Base-by-base conservation (phyloP, 2,329 filamentous ascomycete genomes). In the Pseudocercospora vitis region DNA sequence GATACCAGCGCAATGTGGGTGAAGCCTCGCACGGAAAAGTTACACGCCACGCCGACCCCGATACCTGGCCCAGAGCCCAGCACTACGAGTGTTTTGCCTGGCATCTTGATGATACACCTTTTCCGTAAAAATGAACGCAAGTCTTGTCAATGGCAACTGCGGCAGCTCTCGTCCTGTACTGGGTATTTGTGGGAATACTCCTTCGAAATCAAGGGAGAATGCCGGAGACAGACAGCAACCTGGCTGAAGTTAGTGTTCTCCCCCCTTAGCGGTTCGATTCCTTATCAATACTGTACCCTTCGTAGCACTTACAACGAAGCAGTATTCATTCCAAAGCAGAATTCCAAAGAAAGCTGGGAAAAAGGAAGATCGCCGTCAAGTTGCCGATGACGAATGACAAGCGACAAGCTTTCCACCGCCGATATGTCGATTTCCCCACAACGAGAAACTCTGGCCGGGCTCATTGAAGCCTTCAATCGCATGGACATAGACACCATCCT, bases 11-110 rank as follows among this genome's bases (percentile, higher is more conserved):
- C 74, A 7, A 81, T 64, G 55, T 78, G 78, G 24, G 65, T 65
- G 65, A 78, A 77, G 44, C 73, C 71, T 19, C 73, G 71, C 6
- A 71, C 66, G 3, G 73, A 70, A 61, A 80, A 80, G 35, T 68
- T 57, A 1, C 65, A 58, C 7, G 74, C 71, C 4, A 74, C 65
- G 29, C 72, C 60, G 44, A 74, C 68, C 46, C 76, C 77, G 29
- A 80, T 79, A 33, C 77, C 77, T 0, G 77, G 76, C 9, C 77
- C 77, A 12, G 74, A 72, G 55, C 77, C 77, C 46, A 80, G 71
- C 46, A 78, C 53, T 9, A 68, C 37, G 23, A 69, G 57, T 1
- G 65, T 69, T 35, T 62, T 66, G 39, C 62, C 63, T 7, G 63
- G 62, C 64, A 66, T 65, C n/a, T 29, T 54, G 14, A 12, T 2